A percentile compares a stretch with the other conserved stretches of the same genome.
phyloP scores from a whole-genome alignment of 1,284 basidiomycete species.

The Irpex sp. region DNA sequence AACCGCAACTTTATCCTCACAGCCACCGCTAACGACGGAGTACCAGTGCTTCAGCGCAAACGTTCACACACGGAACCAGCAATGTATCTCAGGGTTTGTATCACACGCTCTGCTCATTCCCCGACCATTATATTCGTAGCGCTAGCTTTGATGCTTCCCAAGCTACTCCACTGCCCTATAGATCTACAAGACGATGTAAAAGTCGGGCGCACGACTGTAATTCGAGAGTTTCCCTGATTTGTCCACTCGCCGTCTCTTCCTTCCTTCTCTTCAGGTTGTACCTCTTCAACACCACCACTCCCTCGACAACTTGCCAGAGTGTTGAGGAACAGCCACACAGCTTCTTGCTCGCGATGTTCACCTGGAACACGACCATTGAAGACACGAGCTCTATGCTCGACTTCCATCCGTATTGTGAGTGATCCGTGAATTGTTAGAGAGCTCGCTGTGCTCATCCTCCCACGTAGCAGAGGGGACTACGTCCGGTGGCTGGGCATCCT shows the following conservation, averaged over 20 bases:
- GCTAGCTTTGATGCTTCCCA: too few relatives aligned
- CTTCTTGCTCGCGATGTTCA: constrained; percentile 6
- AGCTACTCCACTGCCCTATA: too few relatives aligned
- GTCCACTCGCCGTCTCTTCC: background rate
- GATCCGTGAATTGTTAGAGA: background rate
- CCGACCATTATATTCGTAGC: too few relatives aligned
- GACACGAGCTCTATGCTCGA: constrained; percentile 11
- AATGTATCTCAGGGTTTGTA: too few relatives aligned
- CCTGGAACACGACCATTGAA: constrained; percentile 13
- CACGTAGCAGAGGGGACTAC: constrained; percentile 4
- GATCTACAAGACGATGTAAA: too few relatives aligned
- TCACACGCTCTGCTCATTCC: too few relatives aligned
- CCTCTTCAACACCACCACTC: background rate
- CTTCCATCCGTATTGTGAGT: constrained; percentile 11
- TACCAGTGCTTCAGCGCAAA: background rate
- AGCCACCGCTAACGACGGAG: background rate
- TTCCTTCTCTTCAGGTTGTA: background rate
- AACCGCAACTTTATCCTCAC: too few relatives aligned
- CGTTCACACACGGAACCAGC: background rate
- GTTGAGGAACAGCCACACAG: background rate
- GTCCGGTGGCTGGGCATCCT: constrained; percentile 6
- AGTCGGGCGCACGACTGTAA: too few relatives aligned
- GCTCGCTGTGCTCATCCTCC: background rate
- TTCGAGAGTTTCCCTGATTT: background rate
- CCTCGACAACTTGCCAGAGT: background rate